Evolutionary conservation across 2,329 filamentous ascomycete genomes (phyloP).

Genomic region (Ascochyta pisi): DNA sequence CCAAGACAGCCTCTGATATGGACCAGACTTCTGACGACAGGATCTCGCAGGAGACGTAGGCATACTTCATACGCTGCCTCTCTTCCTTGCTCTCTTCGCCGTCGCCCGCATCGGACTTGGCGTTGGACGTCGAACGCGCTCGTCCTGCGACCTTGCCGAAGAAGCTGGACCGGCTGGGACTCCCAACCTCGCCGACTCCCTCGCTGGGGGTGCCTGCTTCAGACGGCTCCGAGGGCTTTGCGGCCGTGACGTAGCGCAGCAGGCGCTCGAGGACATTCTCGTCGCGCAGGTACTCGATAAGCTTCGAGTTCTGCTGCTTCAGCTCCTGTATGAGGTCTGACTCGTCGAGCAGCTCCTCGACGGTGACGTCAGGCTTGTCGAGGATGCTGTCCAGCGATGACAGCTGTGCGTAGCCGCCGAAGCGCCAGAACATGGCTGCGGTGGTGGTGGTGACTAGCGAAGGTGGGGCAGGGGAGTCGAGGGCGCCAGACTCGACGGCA

Average conservation of each 20-base stretch:
- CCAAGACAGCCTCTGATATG: slow-evolving; percentile 89
- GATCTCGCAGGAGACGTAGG: slow-evolving; percentile 91
- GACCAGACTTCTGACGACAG: slow-evolving; percentile 97
- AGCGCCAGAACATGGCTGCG: slow-evolving; percentile 92
- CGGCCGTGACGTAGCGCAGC: slow-evolving; percentile 89
- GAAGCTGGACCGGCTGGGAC: slow-evolving; percentile 50
- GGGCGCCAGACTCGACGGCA: slow-evolving; percentile 35
- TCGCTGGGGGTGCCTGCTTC: slow-evolving; percentile 52
- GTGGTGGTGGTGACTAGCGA: slow-evolving; percentile 29
- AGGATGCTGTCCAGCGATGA: slow-evolving; percentile 96
- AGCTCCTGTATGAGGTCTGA: slow-evolving; percentile 96
- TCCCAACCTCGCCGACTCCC: slow-evolving; percentile 51
- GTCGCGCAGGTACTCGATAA: slow-evolving; percentile 93
- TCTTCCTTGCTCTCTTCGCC: slow-evolving; percentile 75
- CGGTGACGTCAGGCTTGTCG: slow-evolving; percentile 90
- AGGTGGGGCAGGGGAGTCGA: slow-evolving; percentile 39
- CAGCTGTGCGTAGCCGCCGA: slow-evolving; percentile 97
- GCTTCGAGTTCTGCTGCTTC: slow-evolving; percentile 96
- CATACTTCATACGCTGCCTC: slow-evolving; percentile 91
- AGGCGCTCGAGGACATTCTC: slow-evolving; percentile 83
- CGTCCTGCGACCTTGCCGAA: slow-evolving; percentile 54
- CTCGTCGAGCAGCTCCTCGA: slow-evolving; percentile 96
- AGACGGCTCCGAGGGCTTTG: slow-evolving; percentile 59
- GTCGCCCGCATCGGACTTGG: slow-evolving; percentile 52
- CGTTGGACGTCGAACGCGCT: slow-evolving; percentile 53